Percentiles rank a stretch among this genome's conserved stretches.
phyloP scores from a whole-genome alignment of 257 asterid species.

The Plantago ovata region DNA sequence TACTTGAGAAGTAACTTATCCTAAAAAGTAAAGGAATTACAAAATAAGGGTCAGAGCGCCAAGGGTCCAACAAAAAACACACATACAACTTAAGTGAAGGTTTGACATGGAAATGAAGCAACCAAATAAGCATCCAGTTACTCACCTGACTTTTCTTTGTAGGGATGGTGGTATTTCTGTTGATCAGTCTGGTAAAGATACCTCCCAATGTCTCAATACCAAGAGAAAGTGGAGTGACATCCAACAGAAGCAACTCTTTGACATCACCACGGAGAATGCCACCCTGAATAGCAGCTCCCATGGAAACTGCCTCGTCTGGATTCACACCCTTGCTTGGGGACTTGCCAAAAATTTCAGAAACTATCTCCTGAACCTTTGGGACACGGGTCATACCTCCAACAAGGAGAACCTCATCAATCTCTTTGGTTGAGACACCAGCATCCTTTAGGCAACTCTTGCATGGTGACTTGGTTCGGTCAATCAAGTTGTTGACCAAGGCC shows the following conservation, averaged over 20 bases:
- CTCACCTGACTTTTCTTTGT: constrained; percentile 72
- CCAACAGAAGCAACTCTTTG: constrained; percentile 67
- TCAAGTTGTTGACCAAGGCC: constrained; percentile 53
- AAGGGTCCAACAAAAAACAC: too few relatives aligned
- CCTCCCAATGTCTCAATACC: constrained; percentile 81
- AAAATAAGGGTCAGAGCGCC: too few relatives aligned
- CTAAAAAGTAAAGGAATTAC: too few relatives aligned
- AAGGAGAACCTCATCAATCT: constrained; percentile 70
- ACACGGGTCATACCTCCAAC: constrained; percentile 86
- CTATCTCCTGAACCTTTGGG: constrained; percentile 71
- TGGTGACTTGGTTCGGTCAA: constrained; percentile 66
- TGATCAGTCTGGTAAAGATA: constrained; percentile 63
- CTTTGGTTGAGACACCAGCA: constrained; percentile 56
- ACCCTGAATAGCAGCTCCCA: constrained; percentile 83
- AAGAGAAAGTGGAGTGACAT: constrained; percentile 71
- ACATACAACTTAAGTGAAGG: not conserved
- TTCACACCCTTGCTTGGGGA: constrained; percentile 78
- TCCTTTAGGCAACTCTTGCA: constrained; percentile 77
- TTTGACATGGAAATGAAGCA: not conserved
- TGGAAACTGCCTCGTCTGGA: constrained; percentile 80
- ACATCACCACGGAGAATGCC: constrained; percentile 74
- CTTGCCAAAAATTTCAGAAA: constrained; percentile 65
- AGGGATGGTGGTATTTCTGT: constrained; percentile 72
- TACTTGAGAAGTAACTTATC: too few relatives aligned
- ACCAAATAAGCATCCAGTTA: not conserved